These are phyloP conservation scores for Aurinia saxatilis DNA, from an alignment of 345 rosid genomes.

Conservation along the genomic window DNA sequence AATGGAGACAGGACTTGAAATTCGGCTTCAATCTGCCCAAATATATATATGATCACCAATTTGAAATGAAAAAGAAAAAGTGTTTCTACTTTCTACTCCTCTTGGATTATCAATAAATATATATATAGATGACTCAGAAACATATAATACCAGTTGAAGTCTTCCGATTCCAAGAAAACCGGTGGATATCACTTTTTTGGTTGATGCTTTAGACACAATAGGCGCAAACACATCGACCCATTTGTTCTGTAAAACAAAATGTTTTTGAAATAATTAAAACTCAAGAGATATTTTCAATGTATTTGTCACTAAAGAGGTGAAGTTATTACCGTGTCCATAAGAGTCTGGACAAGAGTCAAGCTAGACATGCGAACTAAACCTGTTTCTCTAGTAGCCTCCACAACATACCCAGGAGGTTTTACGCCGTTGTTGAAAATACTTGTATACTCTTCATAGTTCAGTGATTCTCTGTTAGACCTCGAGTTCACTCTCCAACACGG, in stretches of 20 bases:
- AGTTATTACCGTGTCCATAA: constrained; percentile 54
- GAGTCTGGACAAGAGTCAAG: constrained; percentile 39
- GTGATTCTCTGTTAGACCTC: constrained; percentile 31
- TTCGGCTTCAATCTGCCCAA: constrained; percentile 55
- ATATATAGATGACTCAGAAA: neutral
- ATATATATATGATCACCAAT: neutral
- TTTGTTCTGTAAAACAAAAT: constrained; percentile 31
- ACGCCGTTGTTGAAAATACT: constrained; percentile 30
- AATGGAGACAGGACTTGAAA: constrained; percentile 54
- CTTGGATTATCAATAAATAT: neutral
- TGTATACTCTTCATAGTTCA: constrained; percentile 42
- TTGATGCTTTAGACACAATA: constrained; percentile 37
- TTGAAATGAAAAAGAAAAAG: too few relatives aligned
- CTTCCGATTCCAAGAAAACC: constrained; percentile 32
- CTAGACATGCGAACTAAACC: constrained; percentile 34
- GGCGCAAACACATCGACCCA: constrained; percentile 55
- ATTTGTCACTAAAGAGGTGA: neutral
- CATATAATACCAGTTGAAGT: constrained; percentile 44
- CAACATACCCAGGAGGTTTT: constrained; percentile 28
- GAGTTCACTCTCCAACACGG: constrained; percentile 43
- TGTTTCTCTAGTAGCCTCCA: constrained; percentile 50
- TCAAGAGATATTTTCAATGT: too few relatives aligned
- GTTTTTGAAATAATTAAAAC: too few relatives aligned
- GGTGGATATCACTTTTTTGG: constrained; percentile 27
- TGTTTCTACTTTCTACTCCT: too few relatives aligned